Conservation (phyloP, 2,329 filamentous ascomycete genomes). For the Alternaria postmessia region DNA sequence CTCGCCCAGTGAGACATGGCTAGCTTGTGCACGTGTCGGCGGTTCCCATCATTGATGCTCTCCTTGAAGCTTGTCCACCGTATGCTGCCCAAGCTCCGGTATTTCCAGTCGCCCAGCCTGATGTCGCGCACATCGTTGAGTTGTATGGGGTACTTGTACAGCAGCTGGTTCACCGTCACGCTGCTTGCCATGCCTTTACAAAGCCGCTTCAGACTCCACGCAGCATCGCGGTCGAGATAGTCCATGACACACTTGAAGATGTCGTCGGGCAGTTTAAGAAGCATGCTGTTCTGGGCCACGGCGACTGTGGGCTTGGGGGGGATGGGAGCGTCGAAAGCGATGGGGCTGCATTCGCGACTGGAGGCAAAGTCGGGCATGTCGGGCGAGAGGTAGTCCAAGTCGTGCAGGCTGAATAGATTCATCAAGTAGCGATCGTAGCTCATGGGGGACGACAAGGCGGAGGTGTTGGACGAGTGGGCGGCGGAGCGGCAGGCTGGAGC, state of each 20-base stretch:
- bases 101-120: constrained; percentile 47
- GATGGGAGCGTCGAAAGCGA: constrained; percentile 28
- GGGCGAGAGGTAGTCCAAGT: constrained; percentile 32
- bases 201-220: constrained; percentile 44
- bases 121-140: constrained; percentile 42
- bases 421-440: constrained; percentile 20
- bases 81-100: constrained; percentile 32
- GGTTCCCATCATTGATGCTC: constrained; percentile 44
- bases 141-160: constrained; percentile 46
- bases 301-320: constrained; percentile 23
- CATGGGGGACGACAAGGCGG: constrained; percentile 13
- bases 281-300: constrained; percentile 31
- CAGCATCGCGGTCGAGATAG: constrained; percentile 44
- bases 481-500: constrained; percentile 4
- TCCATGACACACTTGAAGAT: constrained; percentile 49
- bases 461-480: neutral
- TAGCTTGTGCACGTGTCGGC: constrained; percentile 44
- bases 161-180: constrained; percentile 40
- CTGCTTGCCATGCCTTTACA: constrained; percentile 45
- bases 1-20: constrained; percentile 49
- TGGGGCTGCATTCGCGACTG: constrained; percentile 38
- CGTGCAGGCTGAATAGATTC: constrained; percentile 31
- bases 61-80: constrained; percentile 45
- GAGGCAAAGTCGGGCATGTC: constrained; percentile 25
- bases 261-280: constrained; percentile 46